Evolutionary conservation across 139 green algal genomes (phyloP).

Genomic region (Chlamydomonas sphaeroides): DNA sequence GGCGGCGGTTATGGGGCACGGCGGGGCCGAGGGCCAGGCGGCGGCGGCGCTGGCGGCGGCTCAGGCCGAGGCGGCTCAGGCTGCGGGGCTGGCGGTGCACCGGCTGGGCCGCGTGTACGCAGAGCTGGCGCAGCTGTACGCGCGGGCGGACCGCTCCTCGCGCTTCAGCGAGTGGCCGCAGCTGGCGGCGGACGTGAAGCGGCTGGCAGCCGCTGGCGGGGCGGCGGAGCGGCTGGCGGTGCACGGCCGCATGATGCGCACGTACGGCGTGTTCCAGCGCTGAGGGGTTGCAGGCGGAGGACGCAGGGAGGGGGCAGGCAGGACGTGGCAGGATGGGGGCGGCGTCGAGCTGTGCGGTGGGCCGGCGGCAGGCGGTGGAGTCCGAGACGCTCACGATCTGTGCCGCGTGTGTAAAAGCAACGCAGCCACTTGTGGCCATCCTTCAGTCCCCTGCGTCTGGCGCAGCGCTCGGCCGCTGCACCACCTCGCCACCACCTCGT

Average conservation of each 20-base stretch:
- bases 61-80: neutral
- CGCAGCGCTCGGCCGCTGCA: too few relatives aligned
- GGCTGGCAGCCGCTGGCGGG: constrained; percentile 27
- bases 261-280: constrained; percentile 74
- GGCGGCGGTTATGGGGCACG: neutral
- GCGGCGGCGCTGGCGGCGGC: neutral
- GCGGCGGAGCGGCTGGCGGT: constrained; percentile 37
- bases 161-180: constrained; percentile 60
- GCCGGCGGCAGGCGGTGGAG: too few relatives aligned
- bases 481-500: too few relatives aligned
- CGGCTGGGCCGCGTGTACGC: neutral
- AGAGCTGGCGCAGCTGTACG: constrained; percentile 64
- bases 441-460: too few relatives aligned
- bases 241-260: constrained; percentile 67
- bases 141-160: constrained; percentile 48
- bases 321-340: too few relatives aligned
- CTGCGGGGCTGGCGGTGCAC: neutral
- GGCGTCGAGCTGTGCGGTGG: too few relatives aligned
- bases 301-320: too few relatives aligned
- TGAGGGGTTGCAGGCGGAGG: constrained; percentile 25
- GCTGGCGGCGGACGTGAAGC: constrained; percentile 43
- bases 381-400: too few relatives aligned
- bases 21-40: neutral
- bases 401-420: too few relatives aligned
- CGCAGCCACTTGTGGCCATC: too few relatives aligned